A percentile compares a stretch with the other conserved stretches of the same genome.
Evolutionary conservation across 1,284 basidiomycete genomes (phyloP).

Genomic region (Trametes hirsuta): DNA sequence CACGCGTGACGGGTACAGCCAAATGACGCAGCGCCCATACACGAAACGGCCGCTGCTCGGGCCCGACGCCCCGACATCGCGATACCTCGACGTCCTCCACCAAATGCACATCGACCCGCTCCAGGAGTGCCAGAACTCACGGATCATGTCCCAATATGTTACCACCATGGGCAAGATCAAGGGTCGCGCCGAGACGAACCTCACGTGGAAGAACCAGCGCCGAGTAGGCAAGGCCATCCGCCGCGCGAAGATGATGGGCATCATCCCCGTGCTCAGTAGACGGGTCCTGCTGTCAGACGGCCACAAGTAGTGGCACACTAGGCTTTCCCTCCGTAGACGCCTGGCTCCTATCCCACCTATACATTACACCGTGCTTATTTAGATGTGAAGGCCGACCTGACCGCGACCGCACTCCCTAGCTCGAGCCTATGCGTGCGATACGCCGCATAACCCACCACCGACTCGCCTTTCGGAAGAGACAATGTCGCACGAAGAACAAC

Average conservation of each 20-base stretch:
- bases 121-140: conserved; percentile 68
- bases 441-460: no score
- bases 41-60: conserved; percentile 46
- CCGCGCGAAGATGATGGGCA: conserved; percentile 91
- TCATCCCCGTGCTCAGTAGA: conserved; percentile 72
- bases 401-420: no score
- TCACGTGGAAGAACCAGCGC: conserved; percentile 86
- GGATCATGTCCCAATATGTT: conserved; percentile 70
- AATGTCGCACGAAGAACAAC: background rate
- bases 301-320: background rate
- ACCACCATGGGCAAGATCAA: conserved; percentile 88
- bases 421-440: no score
- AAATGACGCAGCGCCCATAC: background rate
- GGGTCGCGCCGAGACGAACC: conserved; percentile 66
- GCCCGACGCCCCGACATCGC: conserved; percentile 54
- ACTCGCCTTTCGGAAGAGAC: background rate
- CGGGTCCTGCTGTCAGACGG: conserved; percentile 16
- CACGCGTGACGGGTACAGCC: conserved; percentile 29
- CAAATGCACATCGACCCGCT: conserved; percentile 71
- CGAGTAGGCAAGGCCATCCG: conserved; percentile 87
- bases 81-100: conserved; percentile 67
- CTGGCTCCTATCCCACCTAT: conserved; percentile 4
- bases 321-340: background rate
- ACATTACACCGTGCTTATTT: conserved; percentile 9
- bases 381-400: background rate